These are phyloP conservation scores for Calonectria hongkongensis DNA, from an alignment of 2,329 filamentous ascomycete genomes.

Conservation along the genomic window DNA sequence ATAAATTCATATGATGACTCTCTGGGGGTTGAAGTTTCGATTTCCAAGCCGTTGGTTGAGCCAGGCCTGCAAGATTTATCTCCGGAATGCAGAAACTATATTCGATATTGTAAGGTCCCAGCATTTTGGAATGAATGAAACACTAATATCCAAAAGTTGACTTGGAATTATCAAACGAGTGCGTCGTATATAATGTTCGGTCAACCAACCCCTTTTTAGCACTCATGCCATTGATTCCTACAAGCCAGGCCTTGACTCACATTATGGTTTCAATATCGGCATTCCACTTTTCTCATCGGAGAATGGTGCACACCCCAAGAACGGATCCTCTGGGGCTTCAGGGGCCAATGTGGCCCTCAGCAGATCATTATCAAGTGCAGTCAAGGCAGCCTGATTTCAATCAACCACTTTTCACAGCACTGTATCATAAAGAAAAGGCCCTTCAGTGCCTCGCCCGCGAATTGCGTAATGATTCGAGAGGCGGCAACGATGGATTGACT, in stretches of 20 bases:
- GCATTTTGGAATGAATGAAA: background rate
- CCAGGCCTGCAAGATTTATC: slow-evolving; percentile 40
- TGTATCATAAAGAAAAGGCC: slow-evolving; percentile 37
- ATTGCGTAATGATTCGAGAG: background rate
- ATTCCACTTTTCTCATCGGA: slow-evolving; percentile 38
- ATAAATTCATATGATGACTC: too few relatives aligned
- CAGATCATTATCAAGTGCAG: background rate
- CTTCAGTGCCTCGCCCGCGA: slow-evolving; percentile 29
- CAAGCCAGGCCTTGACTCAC: slow-evolving; percentile 32
- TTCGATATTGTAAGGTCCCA: slow-evolving; percentile 37
- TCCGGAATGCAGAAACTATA: slow-evolving; percentile 37
- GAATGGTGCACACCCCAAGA: slow-evolving; percentile 1
- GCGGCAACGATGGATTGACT: slow-evolving; percentile 28
- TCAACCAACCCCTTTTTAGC: slow-evolving; percentile 39
- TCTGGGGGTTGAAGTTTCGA: background rate
- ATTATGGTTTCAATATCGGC: slow-evolving; percentile 42
- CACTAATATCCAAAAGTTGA: slow-evolving; percentile 23
- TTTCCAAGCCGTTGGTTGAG: slow-evolving; percentile 33
- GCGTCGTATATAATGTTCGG: slow-evolving; percentile 38
- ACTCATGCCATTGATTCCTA: slow-evolving; percentile 39
- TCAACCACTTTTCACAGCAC: slow-evolving; percentile 22
- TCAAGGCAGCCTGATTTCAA: slow-evolving; percentile 3
- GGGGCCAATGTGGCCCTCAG: background rate
- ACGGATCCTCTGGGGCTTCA: background rate
- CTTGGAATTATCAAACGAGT: slow-evolving; percentile 39